Base-by-base conservation (phyloP, 768 basidiomycete species). In the Pisolithus sp. region DNA sequence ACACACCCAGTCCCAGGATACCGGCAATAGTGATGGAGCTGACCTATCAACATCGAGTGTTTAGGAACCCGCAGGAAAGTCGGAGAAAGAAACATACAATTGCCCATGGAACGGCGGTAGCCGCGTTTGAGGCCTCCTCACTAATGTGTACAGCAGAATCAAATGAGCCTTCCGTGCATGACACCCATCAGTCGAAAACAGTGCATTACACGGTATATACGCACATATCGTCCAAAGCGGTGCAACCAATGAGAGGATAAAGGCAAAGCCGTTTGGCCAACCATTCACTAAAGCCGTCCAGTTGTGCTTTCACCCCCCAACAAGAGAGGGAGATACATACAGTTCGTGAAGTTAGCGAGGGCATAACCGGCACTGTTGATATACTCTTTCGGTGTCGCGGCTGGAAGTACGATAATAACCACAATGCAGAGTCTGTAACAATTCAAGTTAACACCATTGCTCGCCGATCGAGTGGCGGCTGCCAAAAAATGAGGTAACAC, bases 321-420 rank as follows among this genome's bases (percentile, higher is more conserved):
- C 38, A 49, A 23, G 28, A 7, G n/a, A 47, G 4, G 36, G 13
- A 5, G 34, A 34, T 34, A 46, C 73, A 30, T 39, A 83, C 84
- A 60, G 53, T 86, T 85, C 36, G 73, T 68, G 50, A 85, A 86
- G 46, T 81, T 74, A 20, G 79, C 77, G 6, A 89, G 71, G 0
- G 82, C 85, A 51, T 77, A 84, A 20, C 73, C 72, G 1, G 83
- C 79, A 1, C 67, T 75, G 62, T 88, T 89, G 56, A 69, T 77
- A 47, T 81, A 74, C 44, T 80, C 76, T 18, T 66, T 67, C 4
- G 84, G 82, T 5, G 85, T 83, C 4, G 81, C 77, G 18, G 71
- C 77, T 0, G 86, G 86, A 3, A 89, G 71, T 7, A 78, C 84
- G 47, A 92, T 77, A 49, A 90, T 83, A 5, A 88, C 74, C 1